Percentiles rank a stretch among this genome's conserved stretches.
Evolutionary conservation across 2,329 filamentous ascomycete genomes (phyloP).

Genomic region (Ambrosiella xylebori): DNA sequence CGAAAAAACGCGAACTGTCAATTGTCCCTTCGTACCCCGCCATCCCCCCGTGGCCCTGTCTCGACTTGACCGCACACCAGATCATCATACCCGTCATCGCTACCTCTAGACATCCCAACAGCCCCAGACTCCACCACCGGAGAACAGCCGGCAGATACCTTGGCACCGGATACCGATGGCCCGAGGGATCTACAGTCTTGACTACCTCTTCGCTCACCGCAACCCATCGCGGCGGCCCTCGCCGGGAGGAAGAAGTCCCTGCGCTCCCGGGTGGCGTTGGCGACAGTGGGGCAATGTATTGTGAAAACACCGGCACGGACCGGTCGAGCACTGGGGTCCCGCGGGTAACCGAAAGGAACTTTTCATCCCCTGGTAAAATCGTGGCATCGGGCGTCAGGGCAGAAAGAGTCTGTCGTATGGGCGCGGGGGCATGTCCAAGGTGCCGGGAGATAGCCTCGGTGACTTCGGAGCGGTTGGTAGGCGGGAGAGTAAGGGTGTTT

Average conservation of each 20-base stretch:
- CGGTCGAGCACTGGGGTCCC: background rate
- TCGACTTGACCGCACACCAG: conserved; percentile 54
- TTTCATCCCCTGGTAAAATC: background rate
- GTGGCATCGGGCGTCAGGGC: background rate
- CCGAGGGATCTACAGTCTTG: conserved; percentile 23
- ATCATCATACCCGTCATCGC: conserved; percentile 57
- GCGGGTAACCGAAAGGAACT: background rate
- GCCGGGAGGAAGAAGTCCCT: no score
- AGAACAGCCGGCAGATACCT: conserved; percentile 57
- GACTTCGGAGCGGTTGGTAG: background rate
- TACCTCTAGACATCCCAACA: conserved; percentile 36
- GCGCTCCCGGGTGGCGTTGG: no score
- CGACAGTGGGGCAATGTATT: background rate
- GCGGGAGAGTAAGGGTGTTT: conserved; percentile 1
- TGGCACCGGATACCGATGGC: conserved; percentile 31
- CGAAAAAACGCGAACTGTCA: conserved; percentile 60
- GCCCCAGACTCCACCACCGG: conserved; percentile 41
- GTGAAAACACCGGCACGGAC: background rate
- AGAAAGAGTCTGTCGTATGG: background rate
- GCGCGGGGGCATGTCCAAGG: conserved; percentile 2
- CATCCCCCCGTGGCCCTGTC: conserved; percentile 40
- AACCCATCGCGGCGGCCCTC: conserved; percentile 17
- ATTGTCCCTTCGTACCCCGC: conserved; percentile 48
- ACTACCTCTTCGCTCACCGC: conserved; percentile 20
- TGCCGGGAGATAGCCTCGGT: conserved; percentile 4